Evolutionary conservation across 2,329 filamentous ascomycete species (phyloP).

Genomic region (Neopestalotiopsis sp.): DNA sequence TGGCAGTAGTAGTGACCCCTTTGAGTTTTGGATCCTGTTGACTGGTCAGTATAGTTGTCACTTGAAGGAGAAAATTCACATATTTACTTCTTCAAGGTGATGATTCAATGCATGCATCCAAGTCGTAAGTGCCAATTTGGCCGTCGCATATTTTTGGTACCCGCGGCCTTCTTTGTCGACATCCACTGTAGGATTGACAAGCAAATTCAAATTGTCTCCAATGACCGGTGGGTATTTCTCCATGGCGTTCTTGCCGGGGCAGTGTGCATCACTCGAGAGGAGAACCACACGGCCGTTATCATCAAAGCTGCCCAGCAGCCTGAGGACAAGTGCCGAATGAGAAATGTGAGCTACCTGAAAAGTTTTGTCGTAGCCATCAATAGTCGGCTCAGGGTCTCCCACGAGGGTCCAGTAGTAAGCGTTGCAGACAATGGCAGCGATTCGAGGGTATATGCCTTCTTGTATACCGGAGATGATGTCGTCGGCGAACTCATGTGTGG

Average conservation of each 20-base stretch:
- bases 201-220: neutral
- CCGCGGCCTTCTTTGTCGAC: conserved; percentile 10
- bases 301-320: conserved; percentile 63
- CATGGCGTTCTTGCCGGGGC: conserved; percentile 40
- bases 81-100: conserved; percentile 16
- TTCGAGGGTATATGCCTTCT: conserved; percentile 29
- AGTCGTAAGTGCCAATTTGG: conserved; percentile 14
- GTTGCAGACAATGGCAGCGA: conserved; percentile 44
- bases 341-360: conserved; percentile 45
- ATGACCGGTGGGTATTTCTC: conserved; percentile 10
- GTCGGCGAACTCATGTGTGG: conserved; percentile 37
- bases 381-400: conserved; percentile 33
- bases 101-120: conserved; percentile 18
- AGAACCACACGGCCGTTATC: conserved; percentile 30
- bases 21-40: conserved; percentile 27
- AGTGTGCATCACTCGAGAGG: conserved; percentile 40
- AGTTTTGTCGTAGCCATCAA: conserved; percentile 42
- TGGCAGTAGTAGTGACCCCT: conserved; percentile 33
- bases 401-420: conserved; percentile 42
- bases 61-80: too few species aligned
- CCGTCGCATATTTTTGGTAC: conserved; percentile 7
- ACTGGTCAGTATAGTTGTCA: neutral
- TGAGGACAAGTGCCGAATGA: conserved; percentile 39
- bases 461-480: conserved; percentile 30
- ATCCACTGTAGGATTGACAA: conserved; percentile 1